Conservation (phyloP, 805 yeast species). For the Zygoascus tannicola region DNA sequence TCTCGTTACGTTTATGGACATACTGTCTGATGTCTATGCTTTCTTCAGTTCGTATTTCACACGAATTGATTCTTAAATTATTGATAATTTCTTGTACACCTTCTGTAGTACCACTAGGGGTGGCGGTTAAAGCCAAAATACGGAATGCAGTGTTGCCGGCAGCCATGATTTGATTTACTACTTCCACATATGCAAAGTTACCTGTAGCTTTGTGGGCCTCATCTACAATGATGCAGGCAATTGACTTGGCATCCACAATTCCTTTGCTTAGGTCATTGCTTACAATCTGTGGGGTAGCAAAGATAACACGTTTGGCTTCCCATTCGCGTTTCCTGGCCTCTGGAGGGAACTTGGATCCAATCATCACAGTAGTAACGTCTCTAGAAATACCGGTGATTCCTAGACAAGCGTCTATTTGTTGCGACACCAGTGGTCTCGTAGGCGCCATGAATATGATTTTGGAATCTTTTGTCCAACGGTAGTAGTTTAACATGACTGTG, state of each 20-base stretch:
- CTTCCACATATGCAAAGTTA: slow-evolving; percentile 78
- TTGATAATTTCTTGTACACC: slow-evolving; percentile 80
- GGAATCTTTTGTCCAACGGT: slow-evolving; percentile 70
- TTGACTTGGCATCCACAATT: slow-evolving; percentile 59
- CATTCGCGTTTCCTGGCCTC: slow-evolving; percentile 71
- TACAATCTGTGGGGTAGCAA: slow-evolving; percentile 93
- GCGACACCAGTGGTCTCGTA: slow-evolving; percentile 91
- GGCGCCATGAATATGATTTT: slow-evolving; percentile 95
- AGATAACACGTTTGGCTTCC: slow-evolving; percentile 68
- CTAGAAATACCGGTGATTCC: slow-evolving; percentile 78
- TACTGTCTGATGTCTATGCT: slow-evolving; percentile 73
- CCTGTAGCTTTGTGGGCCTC: slow-evolving; percentile 96
- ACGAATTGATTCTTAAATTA: slow-evolving; percentile 60
- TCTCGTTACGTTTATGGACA: slow-evolving; percentile 58
- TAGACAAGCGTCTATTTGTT: slow-evolving; percentile 88
- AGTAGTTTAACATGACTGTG: slow-evolving; percentile 83
- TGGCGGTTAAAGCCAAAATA: slow-evolving; percentile 83
- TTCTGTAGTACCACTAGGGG: slow-evolving; percentile 84
- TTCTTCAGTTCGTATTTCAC: slow-evolving; percentile 80
- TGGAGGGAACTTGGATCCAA: slow-evolving; percentile 38
- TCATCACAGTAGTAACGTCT: slow-evolving; percentile 65
- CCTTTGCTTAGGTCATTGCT: slow-evolving; percentile 81
- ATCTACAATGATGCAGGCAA: slow-evolving; percentile 75
- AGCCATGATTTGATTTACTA: slow-evolving; percentile 56
- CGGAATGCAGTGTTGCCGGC: slow-evolving; percentile 55